Percentiles rank a stretch among this genome's conserved stretches.
Conservation (phyloP, 2,329 filamentous ascomycete genomes). For the Claviceps humidiphila region DNA sequence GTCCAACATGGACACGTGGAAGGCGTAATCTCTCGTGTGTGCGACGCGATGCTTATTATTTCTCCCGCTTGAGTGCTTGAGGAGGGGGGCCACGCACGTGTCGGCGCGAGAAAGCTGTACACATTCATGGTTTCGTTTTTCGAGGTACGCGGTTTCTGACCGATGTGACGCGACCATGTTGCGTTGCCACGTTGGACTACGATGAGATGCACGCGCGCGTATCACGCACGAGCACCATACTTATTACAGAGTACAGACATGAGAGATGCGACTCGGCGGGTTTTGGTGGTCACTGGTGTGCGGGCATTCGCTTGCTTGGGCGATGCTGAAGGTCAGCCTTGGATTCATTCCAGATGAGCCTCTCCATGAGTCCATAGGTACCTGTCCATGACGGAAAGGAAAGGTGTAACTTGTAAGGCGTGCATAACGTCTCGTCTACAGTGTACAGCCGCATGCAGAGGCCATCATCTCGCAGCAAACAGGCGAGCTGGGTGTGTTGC, state of each 20-base stretch:
- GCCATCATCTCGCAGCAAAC: background rate
- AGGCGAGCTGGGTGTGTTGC: background rate
- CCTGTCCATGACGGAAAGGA: too few species aligned
- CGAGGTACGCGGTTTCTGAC: constrained; percentile 4
- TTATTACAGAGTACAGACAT: too few species aligned
- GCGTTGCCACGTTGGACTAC: background rate
- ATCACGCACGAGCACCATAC: background rate
- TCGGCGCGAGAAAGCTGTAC: background rate
- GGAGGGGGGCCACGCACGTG: background rate
- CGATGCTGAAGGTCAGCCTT: too few species aligned
- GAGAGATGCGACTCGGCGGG: too few species aligned
- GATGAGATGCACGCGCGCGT: background rate
- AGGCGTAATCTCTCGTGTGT: background rate
- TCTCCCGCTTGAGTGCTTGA: too few species aligned
- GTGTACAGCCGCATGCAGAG: background rate
- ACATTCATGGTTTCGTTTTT: background rate
- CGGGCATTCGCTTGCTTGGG: too few species aligned
- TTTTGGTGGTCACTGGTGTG: too few species aligned
- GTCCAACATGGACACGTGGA: too few species aligned
- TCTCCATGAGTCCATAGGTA: too few species aligned
- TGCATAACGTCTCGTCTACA: background rate
- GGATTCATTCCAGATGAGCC: too few species aligned
- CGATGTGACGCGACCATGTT: constrained; percentile 3
- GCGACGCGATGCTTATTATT: background rate
- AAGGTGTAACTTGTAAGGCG: background rate